Evolutionary conservation across 306 rosid genomes (phyloP), one percentile per base, ranked within the genome.

Genomic region (Acacia confusa): DNA sequence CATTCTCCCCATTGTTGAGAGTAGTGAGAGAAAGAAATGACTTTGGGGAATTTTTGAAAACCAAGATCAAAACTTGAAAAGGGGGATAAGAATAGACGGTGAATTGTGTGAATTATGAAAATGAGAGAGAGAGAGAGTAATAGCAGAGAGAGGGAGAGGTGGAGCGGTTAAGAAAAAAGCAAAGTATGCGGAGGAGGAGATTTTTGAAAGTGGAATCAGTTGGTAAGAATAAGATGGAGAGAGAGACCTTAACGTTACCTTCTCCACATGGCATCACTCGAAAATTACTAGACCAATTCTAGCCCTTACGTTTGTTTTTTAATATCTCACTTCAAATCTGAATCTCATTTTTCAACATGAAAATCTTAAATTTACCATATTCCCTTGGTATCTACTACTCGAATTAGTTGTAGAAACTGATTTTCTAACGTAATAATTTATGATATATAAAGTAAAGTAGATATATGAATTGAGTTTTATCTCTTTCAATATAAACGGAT

Each of bases 121-220:
- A 20, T 9, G 16, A 0, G 19, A 4, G 36, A 7, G 68, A 61
- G 36, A 7, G 38, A 61, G 36, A 61, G 68, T 50, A 73, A 36
- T 28, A 84, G 78, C 83, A 79, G 43, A 71, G 78, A 76, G 78
- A 87, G 81, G 89, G 92, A 90, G 89, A 76, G 76, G 88, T 82
- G 91, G 92, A 91, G 89, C 92, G 84, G 97, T 89, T 95, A 83
- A 86, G 92, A 88, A 85, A 73, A 81, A 73, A 79, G 89, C 88
- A 90, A 74, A 19, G 75, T 74, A 85, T 91, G 88, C 83, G 93
- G 91, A 83, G 93, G 89, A 83, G 75, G 38, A 80, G 88, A 83
- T 79, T 67, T 90, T 88, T 85, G 81, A 86, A 86, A 86, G 87
- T 81, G 83, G 84, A 60, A 63, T 91, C 87, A 86, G 92, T 89